Conservation (phyloP, 176 grass and related monocot species). For the Aegilops umbellulata region DNA sequence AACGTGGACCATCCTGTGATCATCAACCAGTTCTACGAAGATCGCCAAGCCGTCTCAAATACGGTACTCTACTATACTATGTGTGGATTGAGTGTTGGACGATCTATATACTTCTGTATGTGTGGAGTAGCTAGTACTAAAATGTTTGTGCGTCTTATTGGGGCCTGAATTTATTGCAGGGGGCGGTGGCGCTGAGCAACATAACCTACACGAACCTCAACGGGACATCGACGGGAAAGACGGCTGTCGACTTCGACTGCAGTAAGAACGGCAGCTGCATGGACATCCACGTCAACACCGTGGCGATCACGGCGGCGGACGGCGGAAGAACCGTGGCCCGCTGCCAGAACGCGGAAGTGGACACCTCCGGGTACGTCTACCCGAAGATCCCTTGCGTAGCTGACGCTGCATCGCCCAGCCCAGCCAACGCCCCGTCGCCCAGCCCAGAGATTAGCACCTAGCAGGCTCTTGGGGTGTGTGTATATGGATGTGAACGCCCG, state of each 20-base stretch:
- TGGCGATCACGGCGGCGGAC: background rate
- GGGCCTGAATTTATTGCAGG: background rate
- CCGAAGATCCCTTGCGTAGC: conserved; percentile 11
- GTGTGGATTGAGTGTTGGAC: background rate
- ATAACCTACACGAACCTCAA: conserved; percentile 15
- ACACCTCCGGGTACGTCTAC: conserved; percentile 1
- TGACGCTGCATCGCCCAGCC: no score
- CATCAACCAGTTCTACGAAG: conserved; percentile 47
- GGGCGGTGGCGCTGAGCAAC: conserved; percentile 30
- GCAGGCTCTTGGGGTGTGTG: no score
- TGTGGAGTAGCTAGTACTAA: background rate
- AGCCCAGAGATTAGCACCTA: no score
- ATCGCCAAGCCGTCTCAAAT: rapidly evolving
- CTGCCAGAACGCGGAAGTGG: conserved; percentile 13
- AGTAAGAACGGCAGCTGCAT: conserved; percentile 23
- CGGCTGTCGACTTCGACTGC: conserved; percentile 23
- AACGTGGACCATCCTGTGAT: conserved; percentile 30
- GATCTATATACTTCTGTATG: background rate
- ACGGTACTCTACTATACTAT: background rate
- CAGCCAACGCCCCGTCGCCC: no score
- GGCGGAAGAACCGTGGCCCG: background rate
- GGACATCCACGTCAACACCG: conserved; percentile 11
- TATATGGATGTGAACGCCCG: no score
- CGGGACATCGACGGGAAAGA: conserved; percentile 14
- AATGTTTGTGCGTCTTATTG: background rate